Base-by-base conservation (phyloP, 1,284 basidiomycete genomes). In the Ustilago trichophora region DNA sequence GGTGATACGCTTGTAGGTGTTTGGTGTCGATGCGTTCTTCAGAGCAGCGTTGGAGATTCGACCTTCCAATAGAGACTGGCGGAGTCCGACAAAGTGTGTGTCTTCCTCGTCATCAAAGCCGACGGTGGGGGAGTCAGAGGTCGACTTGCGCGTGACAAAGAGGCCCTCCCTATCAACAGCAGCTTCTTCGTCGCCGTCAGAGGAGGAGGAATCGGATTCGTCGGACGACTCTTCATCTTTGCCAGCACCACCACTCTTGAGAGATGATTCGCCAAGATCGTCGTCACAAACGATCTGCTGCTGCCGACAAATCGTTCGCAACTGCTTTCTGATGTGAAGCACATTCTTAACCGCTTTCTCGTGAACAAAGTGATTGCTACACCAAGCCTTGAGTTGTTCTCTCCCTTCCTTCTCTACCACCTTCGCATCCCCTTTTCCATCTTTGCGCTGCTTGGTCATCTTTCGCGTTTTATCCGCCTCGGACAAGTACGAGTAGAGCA, bases 351-450 rank as follows among this genome's bases (percentile, higher is more conserved):
- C 47, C 10, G 72, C 67, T 21, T 76, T 72, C 27, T 77, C 59
- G 47, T 73, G 69, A 3, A 81, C 63, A n/a, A 24, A 72, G 46
- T 81, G 72, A 19, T 67, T 60, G 26, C 56, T 52, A 45, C 79
- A 81, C 79, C 79, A 81, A 7, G 62, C 69, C 25, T 53, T 85
- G 47, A 88, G 82, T 4, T 83, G 85, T 31, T 67, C 65, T 21
- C 55, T 34, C 4, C 37, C 53, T 26, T 67, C 59, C 45, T 49
- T 55, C 12, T 58, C 52, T 1, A 42, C 29, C 22, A 38, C 52
- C n/a, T 59, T 68, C 1, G 21, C 18, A 11, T 51, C 47, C 13
- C 13, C 40, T 33, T 46, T 57, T 12, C 32, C 29, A 4, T 63
- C 48, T 18, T 51, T 64, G 8, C 44, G 32, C 15, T 26, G 29